Base-by-base conservation (phyloP, 2,329 filamentous ascomycete species). In the Aureobasidium vineae region DNA sequence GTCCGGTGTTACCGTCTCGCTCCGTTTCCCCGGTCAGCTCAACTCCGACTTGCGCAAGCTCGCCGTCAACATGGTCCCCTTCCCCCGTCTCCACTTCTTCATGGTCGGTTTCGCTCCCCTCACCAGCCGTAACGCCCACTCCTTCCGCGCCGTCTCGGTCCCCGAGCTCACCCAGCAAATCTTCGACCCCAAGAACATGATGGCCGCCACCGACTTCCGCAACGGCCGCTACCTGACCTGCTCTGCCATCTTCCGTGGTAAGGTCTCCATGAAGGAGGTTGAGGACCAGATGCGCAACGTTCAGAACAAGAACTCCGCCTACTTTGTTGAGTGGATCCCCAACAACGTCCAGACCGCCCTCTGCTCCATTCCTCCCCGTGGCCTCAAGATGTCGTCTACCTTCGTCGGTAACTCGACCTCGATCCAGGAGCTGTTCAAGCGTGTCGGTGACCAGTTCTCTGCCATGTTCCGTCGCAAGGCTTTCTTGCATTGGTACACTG, bases 131-230 rank as follows among this genome's bases (percentile, higher is more conserved):
- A 88, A 89, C 75, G 90, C 94, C 73, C 82, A 96, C 86, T 92
- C 91, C 74, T 99, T 98, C 94, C 95, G 95, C 79, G 94, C 95
- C 73, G 90, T 98, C 81, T 93, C 90, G 77, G 95, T 99, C 70
- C 94, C 95, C 67, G 95, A 99, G 86, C 88, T 99, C 81, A 98
- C 95, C 77, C 95, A 99, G 86, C 95, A 99, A 83, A 98, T 99
- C 92, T 99, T 96, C 86, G 95, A 99, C 86, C 94, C 95, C 77
- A 99, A 98, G 92, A 99, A 99, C 90, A 99, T 99, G 94, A 99
- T 99, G 95, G 95, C 95, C 83, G 95, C 95, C 72, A 96, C 93
- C 71, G 95, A 99, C 85, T 99, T 99, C 92, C 92, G 95, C 77
- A 99, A 98, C 82, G 95, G 95, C 81, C 95, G 95, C 77, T 99